Conservation (phyloP, 331 rosid species). For the Acacia pycnantha region DNA sequence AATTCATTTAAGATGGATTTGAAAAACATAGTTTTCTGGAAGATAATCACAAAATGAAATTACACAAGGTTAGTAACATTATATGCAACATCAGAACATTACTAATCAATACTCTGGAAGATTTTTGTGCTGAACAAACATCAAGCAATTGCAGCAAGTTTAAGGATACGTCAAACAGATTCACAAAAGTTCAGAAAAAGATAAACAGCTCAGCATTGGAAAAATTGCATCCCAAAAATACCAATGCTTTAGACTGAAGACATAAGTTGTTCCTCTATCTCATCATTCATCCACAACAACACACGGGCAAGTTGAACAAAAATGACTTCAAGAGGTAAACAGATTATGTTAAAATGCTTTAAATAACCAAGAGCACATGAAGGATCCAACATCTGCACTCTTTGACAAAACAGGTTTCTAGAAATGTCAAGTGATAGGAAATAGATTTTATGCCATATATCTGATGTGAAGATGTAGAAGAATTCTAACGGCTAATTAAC, state of each 20-base stretch:
- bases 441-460: neutral
- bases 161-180: neutral
- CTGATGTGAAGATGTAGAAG: too few species aligned
- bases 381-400: neutral
- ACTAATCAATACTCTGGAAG: neutral
- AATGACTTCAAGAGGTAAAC: neutral
- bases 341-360: neutral
- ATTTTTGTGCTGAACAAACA: neutral
- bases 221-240: neutral
- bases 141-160: neutral
- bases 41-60: neutral
- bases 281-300: neutral
- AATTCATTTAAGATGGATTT: constrained; percentile 59
- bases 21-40: constrained; percentile 42
- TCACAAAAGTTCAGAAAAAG: neutral
- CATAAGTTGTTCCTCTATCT: neutral
- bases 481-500: too few species aligned
- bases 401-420: neutral
- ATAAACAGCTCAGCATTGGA: too few species aligned
- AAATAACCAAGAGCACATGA: neutral
- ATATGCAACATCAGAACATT: neutral
- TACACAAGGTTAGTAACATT: neutral
- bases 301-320: neutral
- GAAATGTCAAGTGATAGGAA: neutral
- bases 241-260: neutral